Conservation (phyloP, 805 yeast genomes). For the Candida sithepensis region DNA sequence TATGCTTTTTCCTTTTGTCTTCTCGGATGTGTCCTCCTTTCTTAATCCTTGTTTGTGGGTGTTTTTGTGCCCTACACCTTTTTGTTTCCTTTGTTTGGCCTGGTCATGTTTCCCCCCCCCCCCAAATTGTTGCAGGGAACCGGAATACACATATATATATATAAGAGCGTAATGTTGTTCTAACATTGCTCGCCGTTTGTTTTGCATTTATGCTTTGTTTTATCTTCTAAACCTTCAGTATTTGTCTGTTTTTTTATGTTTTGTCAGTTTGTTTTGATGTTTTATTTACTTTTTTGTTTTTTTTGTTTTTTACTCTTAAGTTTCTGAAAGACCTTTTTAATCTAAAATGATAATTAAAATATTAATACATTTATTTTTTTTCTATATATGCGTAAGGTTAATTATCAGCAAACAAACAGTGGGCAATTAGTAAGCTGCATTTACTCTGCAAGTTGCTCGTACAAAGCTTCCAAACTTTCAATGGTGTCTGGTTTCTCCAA, state of each 20-base stretch:
- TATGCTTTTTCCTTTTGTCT: no score
- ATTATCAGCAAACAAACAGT: no score
- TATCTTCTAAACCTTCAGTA: not conserved
- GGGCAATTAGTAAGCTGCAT: no score
- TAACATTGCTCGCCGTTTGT: not conserved
- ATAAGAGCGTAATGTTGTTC: no score
- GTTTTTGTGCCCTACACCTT: not conserved
- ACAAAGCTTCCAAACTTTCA: constrained; percentile 90
- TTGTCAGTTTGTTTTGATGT: not conserved
- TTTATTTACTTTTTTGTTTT: not conserved
- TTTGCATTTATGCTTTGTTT: not conserved
- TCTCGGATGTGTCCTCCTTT: no score
- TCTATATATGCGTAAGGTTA: not conserved
- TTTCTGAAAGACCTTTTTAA: not conserved
- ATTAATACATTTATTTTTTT: not conserved
- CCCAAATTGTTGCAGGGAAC: not conserved
- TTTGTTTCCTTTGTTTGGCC: not conserved
- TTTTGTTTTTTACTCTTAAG: not conserved
- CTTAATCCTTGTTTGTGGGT: not conserved
- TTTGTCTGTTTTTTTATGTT: not conserved
- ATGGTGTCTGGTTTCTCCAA: constrained; percentile 85
- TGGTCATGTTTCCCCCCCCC: not conserved
- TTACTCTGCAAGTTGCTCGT: constrained; percentile 43
- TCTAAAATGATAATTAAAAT: not conserved
- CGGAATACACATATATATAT: no score